Conservation (phyloP, 495 filamentous ascomycete genomes). For the Xylaria venustula region DNA sequence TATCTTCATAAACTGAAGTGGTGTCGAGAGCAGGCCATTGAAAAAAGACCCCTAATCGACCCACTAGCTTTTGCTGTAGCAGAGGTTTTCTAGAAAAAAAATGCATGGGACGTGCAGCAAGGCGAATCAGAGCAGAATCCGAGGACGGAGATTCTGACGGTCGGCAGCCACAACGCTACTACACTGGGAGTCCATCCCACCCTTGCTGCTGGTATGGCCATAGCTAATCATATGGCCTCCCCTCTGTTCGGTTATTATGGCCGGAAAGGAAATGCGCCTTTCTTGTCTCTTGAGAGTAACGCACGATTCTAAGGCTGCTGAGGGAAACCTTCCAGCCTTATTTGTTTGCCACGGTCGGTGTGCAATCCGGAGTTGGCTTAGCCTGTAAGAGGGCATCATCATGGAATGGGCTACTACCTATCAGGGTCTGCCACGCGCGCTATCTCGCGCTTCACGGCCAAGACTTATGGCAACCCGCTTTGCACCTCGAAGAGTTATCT, state of each 20-base stretch:
- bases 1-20: background rate
- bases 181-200: background rate
- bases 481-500: background rate
- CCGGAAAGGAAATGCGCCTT: background rate
- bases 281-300: background rate
- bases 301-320: background rate
- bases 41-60: background rate
- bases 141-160: background rate
- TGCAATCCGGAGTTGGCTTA: background rate
- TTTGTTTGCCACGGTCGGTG: background rate
- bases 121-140: constrained; percentile 9
- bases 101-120: constrained; percentile 1
- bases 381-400: background rate
- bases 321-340: background rate
- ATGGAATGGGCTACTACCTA: constrained; percentile 3
- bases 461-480: background rate
- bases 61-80: background rate
- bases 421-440: constrained; percentile 7
- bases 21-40: background rate
- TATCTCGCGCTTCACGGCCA: background rate
- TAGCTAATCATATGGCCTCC: background rate
- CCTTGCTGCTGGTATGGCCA: background rate
- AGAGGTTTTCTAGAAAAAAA: constrained; percentile 15
- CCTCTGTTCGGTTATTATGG: background rate
- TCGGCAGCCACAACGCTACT: background rate